These are phyloP conservation scores for Xylaria sp. DNA, from an alignment of 2,329 filamentous ascomycete genomes.

Conservation along the genomic window DNA sequence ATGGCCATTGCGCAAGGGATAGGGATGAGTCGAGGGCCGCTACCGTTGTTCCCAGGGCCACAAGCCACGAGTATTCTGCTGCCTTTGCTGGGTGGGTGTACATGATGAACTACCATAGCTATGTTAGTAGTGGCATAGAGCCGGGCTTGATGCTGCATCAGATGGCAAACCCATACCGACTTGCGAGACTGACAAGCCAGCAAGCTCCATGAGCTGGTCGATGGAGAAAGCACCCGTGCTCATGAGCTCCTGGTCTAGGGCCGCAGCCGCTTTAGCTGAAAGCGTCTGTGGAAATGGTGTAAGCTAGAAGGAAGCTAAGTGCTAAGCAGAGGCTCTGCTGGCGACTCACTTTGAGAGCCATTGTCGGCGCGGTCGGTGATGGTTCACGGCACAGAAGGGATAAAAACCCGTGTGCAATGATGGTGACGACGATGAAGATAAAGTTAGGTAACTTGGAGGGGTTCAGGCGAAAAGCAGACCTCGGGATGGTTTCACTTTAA, in stretches of 20 bases:
- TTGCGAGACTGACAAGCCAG: constrained; percentile 92
- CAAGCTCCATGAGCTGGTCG: constrained; percentile 97
- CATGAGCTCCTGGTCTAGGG: constrained; percentile 95
- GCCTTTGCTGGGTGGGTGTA: constrained; percentile 80
- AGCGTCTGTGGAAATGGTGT: constrained; percentile 71
- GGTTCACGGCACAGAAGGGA: constrained; percentile 25
- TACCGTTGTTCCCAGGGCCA: constrained; percentile 81
- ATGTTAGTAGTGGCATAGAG: constrained; percentile 10
- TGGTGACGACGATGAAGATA: constrained; percentile 8
- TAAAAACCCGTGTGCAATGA: background rate
- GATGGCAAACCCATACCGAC: constrained; percentile 66
- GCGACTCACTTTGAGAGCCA: constrained; percentile 45
- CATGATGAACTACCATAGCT: constrained; percentile 73
- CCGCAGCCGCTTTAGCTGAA: constrained; percentile 85
- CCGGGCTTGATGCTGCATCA: background rate
- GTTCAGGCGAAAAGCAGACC: constrained; percentile 1
- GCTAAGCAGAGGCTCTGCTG: background rate
- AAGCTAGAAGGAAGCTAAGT: constrained; percentile 32
- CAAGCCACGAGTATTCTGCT: constrained; percentile 86
- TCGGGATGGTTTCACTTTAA: background rate
- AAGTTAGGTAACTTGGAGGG: background rate
- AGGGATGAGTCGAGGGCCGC: constrained; percentile 30
- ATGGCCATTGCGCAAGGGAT: background rate
- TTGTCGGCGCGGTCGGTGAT: constrained; percentile 20
- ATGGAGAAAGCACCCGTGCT: constrained; percentile 86